phyloP scores from a whole-genome alignment of 352 stramenopile genomes.

The Pythium scleroteichum region DNA sequence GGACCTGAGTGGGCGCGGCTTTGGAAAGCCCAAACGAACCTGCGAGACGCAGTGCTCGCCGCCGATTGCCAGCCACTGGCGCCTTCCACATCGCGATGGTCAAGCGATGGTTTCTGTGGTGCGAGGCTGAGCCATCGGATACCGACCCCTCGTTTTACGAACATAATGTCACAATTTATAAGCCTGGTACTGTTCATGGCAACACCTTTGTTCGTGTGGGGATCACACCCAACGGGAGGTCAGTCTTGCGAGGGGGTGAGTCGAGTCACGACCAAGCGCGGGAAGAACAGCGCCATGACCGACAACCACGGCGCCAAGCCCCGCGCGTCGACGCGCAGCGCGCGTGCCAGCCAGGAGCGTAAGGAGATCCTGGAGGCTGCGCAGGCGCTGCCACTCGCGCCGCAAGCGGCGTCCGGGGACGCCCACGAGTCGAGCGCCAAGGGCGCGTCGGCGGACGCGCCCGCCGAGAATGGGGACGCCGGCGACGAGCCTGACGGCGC shows the following conservation, averaged over 20 bases:
- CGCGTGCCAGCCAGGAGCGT: slow-evolving; percentile 25
- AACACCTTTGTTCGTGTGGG: not conserved
- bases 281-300: slow-evolving; percentile 17
- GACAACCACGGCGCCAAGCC: slow-evolving; percentile 16
- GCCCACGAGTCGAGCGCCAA: not conserved
- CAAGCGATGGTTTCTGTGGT: slow-evolving; percentile 8
- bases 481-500: not conserved
- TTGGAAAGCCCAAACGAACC: slow-evolving; percentile 6
- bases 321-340: slow-evolving; percentile 22
- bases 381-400: slow-evolving; percentile 7
- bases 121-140: not conserved
- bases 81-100: slow-evolving; percentile 22
- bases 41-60: slow-evolving; percentile 26
- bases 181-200: too few species aligned
- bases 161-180: not conserved
- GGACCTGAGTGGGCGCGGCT: not conserved
- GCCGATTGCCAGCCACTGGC: slow-evolving; percentile 24
- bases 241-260: slow-evolving; percentile 32
- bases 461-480: not conserved
- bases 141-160: not conserved
- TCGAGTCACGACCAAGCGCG: slow-evolving; percentile 20
- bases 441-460: not conserved
- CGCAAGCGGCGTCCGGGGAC: not conserved
- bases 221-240: slow-evolving; percentile 24
- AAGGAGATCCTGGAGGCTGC: slow-evolving; percentile 20